Conservation (phyloP, 305 asterid genomes). For the Plantago lanceolata region DNA sequence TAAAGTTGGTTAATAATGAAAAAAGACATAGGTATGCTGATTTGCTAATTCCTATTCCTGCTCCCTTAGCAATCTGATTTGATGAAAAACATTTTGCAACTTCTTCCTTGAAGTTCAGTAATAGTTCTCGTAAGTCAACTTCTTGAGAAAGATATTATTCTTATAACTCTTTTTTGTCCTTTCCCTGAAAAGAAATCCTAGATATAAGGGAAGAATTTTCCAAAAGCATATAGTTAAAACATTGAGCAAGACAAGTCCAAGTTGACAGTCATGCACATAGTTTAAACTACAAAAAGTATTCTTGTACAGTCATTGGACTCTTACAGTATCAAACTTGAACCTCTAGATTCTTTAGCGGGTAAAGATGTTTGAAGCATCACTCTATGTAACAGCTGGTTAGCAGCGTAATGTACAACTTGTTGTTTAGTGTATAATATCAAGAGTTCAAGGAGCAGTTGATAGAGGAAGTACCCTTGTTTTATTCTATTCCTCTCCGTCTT, state of each 20-base stretch:
- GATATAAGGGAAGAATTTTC: not conserved
- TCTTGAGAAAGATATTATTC: not conserved
- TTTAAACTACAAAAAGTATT: not conserved
- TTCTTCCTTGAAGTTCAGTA: not conserved
- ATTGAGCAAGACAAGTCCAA: not conserved
- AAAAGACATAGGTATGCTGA: not conserved
- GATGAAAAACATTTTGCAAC: not conserved
- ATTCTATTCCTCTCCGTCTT: not conserved
- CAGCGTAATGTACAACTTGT: not conserved
- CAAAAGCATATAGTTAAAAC: not conserved
- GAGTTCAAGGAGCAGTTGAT: not conserved
- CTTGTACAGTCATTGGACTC: not conserved
- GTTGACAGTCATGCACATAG: not conserved
- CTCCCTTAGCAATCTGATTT: not conserved
- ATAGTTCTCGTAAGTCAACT: not conserved
- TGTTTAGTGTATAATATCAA: slow-evolving; percentile 1
- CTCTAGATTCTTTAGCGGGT: not conserved
- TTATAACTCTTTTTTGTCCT: not conserved
- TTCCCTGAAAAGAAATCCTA: not conserved
- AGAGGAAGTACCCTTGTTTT: not conserved
- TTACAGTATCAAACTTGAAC: not conserved
- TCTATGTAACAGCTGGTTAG: slow-evolving; percentile 5
- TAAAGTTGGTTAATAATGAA: too few relatives aligned
- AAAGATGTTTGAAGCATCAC: not conserved
- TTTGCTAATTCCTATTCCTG: not conserved